These are phyloP conservation scores for Syncephalastrum sp. DNA, from an alignment of 371 early-diverging fungal genomes.

Conservation along the genomic window DNA sequence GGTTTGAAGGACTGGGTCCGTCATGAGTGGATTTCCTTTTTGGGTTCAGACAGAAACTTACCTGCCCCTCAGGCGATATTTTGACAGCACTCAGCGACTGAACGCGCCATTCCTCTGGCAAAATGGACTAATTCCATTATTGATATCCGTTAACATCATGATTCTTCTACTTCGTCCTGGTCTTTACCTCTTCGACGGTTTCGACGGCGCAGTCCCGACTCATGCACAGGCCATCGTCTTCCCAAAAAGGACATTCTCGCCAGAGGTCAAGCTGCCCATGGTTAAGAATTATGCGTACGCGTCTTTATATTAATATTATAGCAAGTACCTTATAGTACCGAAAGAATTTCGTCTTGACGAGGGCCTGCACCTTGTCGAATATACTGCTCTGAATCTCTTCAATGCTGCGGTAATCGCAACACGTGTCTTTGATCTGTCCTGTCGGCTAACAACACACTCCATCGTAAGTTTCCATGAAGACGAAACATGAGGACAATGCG, in stretches of 20 bases:
- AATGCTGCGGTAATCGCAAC: slow-evolving; percentile 82
- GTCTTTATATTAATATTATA: background rate
- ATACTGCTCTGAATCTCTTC: slow-evolving; percentile 74
- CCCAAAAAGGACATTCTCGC: slow-evolving; percentile 94
- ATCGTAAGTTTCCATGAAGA: background rate
- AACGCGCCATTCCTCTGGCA: slow-evolving; percentile 55
- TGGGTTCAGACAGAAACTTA: slow-evolving; percentile 16
- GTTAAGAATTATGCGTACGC: background rate
- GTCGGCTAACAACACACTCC: slow-evolving; percentile 48
- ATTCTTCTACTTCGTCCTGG: slow-evolving; percentile 2
- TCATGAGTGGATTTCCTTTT: background rate
- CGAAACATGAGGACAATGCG: background rate
- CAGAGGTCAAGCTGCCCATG: slow-evolving; percentile 75
- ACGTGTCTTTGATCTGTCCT: slow-evolving; percentile 77
- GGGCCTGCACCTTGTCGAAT: slow-evolving; percentile 59
- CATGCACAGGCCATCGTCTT: slow-evolving; percentile 78
- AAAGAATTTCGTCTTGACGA: slow-evolving; percentile 85
- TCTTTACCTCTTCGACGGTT: slow-evolving; percentile 68
- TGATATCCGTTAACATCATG: background rate
- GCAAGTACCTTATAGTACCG: slow-evolving; percentile 77
- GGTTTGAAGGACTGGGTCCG: slow-evolving; percentile 43
- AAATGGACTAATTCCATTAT: slow-evolving; percentile 16
- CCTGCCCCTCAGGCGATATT: slow-evolving; percentile 48
- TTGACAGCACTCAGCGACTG: slow-evolving; percentile 55
- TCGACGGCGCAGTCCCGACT: slow-evolving; percentile 87